Conservation (phyloP, 305 asterid genomes). For the Rubia balearica region DNA sequence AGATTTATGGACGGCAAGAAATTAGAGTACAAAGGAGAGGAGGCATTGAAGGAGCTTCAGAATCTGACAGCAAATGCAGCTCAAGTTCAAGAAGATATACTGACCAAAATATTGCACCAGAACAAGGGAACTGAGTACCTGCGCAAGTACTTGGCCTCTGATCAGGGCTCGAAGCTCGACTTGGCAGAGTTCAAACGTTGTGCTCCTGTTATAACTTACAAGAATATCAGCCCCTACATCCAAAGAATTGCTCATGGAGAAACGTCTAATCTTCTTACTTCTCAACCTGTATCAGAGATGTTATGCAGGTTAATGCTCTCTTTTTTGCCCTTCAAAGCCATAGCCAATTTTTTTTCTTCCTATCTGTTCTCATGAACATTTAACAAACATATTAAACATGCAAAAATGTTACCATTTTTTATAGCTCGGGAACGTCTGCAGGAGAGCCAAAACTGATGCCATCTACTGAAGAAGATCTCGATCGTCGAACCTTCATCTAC, state of each 20-base stretch:
- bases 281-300: constrained; percentile 55
- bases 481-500: constrained; percentile 59
- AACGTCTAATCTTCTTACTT: constrained; percentile 41
- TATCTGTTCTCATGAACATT: not conserved
- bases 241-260: constrained; percentile 56
- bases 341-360: not conserved
- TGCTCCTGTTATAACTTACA: constrained; percentile 44
- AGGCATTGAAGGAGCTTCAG: constrained; percentile 54
- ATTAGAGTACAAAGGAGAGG: constrained; percentile 63
- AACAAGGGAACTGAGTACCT: constrained; percentile 55
- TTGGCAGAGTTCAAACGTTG: constrained; percentile 34
- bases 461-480: constrained; percentile 61
- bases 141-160: constrained; percentile 30
- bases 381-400: constrained; percentile 7
- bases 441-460: constrained; percentile 78
- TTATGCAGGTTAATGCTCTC: constrained; percentile 44
- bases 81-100: constrained; percentile 47
- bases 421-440: constrained; percentile 79
- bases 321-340: not conserved
- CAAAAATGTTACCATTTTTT: constrained; percentile 5
- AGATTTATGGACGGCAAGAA: constrained; percentile 53
- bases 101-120: constrained; percentile 39
- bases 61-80: constrained; percentile 40
- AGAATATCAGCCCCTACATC: constrained; percentile 57
- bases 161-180: constrained; percentile 16